These are phyloP conservation scores for Russula lepida DNA, from an alignment of 768 basidiomycete genomes.

Conservation along the genomic window DNA sequence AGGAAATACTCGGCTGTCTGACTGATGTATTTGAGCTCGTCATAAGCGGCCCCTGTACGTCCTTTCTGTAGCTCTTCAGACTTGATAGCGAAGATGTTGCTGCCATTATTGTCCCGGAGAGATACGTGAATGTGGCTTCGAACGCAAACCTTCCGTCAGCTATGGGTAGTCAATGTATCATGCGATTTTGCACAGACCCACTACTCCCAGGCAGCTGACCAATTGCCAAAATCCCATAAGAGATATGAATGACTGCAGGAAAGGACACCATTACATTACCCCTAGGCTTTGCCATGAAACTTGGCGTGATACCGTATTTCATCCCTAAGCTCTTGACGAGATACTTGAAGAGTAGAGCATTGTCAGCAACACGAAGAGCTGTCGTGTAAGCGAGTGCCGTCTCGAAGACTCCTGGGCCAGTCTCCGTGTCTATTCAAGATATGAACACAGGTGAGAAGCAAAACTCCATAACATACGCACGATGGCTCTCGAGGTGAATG, in stretches of 20 bases:
- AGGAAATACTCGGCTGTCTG: constrained; percentile 85
- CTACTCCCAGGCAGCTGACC: constrained; percentile 87
- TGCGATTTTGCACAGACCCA: constrained; percentile 44
- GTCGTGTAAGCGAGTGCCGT: constrained; percentile 81
- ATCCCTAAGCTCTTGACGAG: constrained; percentile 88
- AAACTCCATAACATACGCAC: constrained; percentile 31
- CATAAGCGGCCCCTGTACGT: constrained; percentile 58
- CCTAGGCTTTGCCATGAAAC: constrained; percentile 99
- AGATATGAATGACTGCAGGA: neutral
- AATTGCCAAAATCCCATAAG: neutral
- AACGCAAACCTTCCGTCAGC: neutral
- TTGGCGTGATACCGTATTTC: constrained; percentile 80
- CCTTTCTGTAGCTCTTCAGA: constrained; percentile 54
- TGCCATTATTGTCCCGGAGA: constrained; percentile 55
- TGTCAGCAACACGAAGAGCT: constrained; percentile 79
- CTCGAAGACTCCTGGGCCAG: constrained; percentile 82
- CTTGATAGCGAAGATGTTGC: constrained; percentile 71
- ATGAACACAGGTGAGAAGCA: neutral
- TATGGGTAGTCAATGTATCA: neutral
- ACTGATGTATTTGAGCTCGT: constrained; percentile 81
- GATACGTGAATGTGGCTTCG: constrained; percentile 87
- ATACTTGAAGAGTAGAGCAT: constrained; percentile 88
- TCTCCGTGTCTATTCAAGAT: constrained; percentile 67
- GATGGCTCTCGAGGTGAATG: constrained; percentile 80
- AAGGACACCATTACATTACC: constrained; percentile 47